Conservation (phyloP, 2,329 filamentous ascomycete species). For the Xylariales sp. region DNA sequence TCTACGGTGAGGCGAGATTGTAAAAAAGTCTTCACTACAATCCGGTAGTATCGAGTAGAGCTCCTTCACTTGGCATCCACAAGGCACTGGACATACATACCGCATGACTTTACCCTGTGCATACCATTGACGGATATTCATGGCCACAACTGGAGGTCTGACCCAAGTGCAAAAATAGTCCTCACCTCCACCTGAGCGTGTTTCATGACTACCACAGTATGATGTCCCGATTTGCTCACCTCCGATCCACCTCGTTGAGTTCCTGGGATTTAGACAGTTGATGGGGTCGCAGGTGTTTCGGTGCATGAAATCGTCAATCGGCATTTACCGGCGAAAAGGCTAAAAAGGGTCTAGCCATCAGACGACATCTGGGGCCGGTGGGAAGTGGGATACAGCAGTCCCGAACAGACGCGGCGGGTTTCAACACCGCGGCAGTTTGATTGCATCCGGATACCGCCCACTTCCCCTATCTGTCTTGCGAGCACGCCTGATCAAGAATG, state of each 20-base stretch:
- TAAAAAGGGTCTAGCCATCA: slow-evolving; percentile 8
- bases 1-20: background rate
- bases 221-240: background rate
- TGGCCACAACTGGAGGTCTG: too few species aligned
- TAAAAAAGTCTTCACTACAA: background rate
- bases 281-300: too few species aligned
- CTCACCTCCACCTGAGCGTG: background rate
- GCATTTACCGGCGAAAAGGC: background rate
- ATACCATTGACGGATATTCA: too few species aligned
- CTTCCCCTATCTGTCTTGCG: background rate
- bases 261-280: too few species aligned
- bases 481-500: background rate
- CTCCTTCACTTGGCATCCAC: too few species aligned
- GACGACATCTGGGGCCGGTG: slow-evolving; percentile 3
- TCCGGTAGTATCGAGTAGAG: too few species aligned
- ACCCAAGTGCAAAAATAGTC: slow-evolving; percentile 9
- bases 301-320: slow-evolving; percentile 3
- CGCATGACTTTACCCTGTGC: too few species aligned
- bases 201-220: slow-evolving; percentile 7
- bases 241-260: too few species aligned
- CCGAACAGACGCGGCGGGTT: background rate
- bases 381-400: slow-evolving; percentile 5
- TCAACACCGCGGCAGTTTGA: slow-evolving; percentile 6
- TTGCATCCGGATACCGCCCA: slow-evolving; percentile 1
- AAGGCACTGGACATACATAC: too few species aligned